Base-by-base conservation (phyloP, 202 grass and related monocot genomes). In the Saccharum hybrid region DNA sequence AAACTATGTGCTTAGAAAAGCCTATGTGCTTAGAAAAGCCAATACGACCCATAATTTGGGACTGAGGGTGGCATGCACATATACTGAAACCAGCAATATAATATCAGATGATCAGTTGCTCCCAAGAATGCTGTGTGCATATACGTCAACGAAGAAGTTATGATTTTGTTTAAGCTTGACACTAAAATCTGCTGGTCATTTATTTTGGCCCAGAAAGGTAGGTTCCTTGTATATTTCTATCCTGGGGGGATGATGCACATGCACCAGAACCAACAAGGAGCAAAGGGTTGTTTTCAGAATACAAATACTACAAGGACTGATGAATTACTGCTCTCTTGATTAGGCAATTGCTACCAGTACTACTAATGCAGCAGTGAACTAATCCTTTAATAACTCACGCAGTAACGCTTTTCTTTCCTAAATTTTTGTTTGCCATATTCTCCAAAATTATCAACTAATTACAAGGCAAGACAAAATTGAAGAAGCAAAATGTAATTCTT, bases 271-370 rank as follows among this genome's bases (percentile, higher is more conserved):
- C 40, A 72, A 48, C 41, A 28, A 15, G 22, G 7, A 49, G 13
- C 42, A 51, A 72, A 31, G 69, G 0, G 23, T 72, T n/a, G 3
- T 48, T 31, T 60, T 61, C 57, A 59, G 57, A 16, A 34, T 22
- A 72, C 16, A 10, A 51, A n/a, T 74, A 30, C 33, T 21, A 23
- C 52, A n/a, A 79, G 30, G 18, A 43, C 46, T 18, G 7, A 36
- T 36, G 1, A 63, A 46, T 49, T 72, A 54, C 15, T 74, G 10
- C 46, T 8, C 18, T 26, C 57, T 74, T 82, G 30, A 82, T 37
- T 73, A 74, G 57, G 31, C 8, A 64, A 57, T 26, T 14, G 8
- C 33, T 41, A 22, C 54, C 0, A 72, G 21, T 5, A 56, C 45
- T 16, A 56, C 31, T 45, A 57, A 51, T 71, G 65, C 30, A 78